Conservation (phyloP, 129 eudicot species). For the Artemisia argyi region DNA sequence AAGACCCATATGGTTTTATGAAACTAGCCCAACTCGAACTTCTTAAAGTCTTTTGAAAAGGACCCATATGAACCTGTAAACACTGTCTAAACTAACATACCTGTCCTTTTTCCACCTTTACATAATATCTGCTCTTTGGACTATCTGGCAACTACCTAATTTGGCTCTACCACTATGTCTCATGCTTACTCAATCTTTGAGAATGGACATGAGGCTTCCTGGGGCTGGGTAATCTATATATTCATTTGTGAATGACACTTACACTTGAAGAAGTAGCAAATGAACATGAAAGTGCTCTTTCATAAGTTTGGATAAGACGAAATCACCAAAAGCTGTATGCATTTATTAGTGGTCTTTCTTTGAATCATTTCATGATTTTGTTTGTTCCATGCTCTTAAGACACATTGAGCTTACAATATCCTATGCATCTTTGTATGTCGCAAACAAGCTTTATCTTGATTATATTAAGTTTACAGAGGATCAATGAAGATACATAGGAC, state of each 20-base stretch:
- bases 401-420: constrained; percentile 9
- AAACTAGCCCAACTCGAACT: no score
- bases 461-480: no score
- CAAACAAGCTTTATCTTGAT: neutral
- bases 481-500: no score
- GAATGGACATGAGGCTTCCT: constrained; percentile 1
- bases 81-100: no score
- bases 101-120: no score
- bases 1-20: no score
- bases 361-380: constrained; percentile 2
- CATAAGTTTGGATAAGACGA: neutral
- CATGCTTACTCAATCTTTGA: neutral
- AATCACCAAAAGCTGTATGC: no score
- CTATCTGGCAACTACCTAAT: neutral
- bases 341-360: neutral
- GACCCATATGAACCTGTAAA: no score
- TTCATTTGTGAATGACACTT: constrained; percentile 2
- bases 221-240: neutral
- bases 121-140: constrained; percentile 11
- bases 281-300: constrained; percentile 16
- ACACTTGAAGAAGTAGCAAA: constrained; percentile 3
- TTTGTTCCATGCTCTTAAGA: constrained; percentile 1
- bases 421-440: constrained; percentile 1
- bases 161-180: no score
- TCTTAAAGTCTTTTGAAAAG: no score